A percentile compares a stretch with the other conserved stretches of the same genome.
Evolutionary conservation across 2,329 filamentous ascomycete species (phyloP).

Genomic region (Alternaria sp.): DNA sequence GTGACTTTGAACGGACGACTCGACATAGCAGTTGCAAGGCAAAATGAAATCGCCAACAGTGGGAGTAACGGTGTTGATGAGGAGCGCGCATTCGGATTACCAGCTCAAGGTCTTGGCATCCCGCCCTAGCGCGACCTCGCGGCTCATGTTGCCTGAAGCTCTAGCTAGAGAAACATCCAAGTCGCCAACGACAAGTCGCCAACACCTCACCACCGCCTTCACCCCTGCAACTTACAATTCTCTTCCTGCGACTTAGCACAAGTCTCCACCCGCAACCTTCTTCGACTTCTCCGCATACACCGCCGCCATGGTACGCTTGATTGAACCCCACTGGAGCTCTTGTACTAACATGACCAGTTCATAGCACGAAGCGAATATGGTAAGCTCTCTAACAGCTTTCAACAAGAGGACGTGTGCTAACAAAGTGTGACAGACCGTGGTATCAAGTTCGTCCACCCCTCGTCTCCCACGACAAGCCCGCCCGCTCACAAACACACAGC

Average conservation of each 20-base stretch:
- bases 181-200: constrained; percentile 20
- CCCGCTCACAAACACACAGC: constrained; percentile 60
- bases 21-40: too few species aligned
- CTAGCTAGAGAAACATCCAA: constrained; percentile 33
- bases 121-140: constrained; percentile 28
- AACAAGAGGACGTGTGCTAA: constrained; percentile 28
- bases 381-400: constrained; percentile 58
- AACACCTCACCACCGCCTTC: constrained; percentile 6
- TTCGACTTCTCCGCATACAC: constrained; percentile 13
- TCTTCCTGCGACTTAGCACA: neutral
- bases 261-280: neutral
- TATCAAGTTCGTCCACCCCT: constrained; percentile 78
- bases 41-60: neutral
- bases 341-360: constrained; percentile 67
- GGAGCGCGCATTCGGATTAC: neutral
- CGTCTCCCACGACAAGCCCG: constrained; percentile 16
- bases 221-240: neutral
- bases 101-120: constrained; percentile 29
- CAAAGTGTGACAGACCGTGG: constrained; percentile 77
- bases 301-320: constrained; percentile 45
- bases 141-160: constrained; percentile 43
- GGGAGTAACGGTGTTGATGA: neutral
- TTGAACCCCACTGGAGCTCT: constrained; percentile 41
- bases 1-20: fast-evolving
- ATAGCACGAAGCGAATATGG: constrained; percentile 99